Evolutionary conservation across 2,329 filamentous ascomycete species (phyloP).

Genomic region (Thermoascus crustaceus): DNA sequence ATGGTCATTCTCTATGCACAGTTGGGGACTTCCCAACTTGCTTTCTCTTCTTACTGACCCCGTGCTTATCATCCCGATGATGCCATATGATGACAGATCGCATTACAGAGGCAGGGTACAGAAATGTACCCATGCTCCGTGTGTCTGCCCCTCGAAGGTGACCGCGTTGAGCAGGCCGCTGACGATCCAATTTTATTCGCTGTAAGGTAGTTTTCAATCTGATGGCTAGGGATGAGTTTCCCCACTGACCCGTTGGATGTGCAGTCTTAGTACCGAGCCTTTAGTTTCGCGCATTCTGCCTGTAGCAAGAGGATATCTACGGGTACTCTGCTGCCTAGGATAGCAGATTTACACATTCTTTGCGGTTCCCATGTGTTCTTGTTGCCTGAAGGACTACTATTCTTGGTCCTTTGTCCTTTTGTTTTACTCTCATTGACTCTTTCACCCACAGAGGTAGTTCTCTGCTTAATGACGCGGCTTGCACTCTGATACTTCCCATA

Average conservation of each 20-base stretch:
- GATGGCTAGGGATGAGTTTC: constrained; percentile 14
- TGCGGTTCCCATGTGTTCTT: too few species aligned
- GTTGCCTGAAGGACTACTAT: too few species aligned
- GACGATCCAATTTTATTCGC: constrained; percentile 30
- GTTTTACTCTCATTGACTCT: background rate
- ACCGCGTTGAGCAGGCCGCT: constrained; percentile 27
- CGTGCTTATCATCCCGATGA: constrained; percentile 8
- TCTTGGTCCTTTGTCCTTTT: too few species aligned
- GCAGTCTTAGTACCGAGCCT: background rate
- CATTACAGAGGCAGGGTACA: constrained; percentile 21
- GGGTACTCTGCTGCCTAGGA: too few species aligned
- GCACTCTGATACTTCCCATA: too few species aligned
- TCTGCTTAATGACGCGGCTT: too few species aligned
- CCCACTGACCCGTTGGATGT: background rate
- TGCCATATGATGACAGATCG: constrained; percentile 22
- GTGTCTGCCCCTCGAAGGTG: constrained; percentile 22
- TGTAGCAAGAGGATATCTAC: too few species aligned
- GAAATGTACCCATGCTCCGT: constrained; percentile 26
- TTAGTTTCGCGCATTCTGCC: too few species aligned
- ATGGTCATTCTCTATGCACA: constrained; percentile 2
- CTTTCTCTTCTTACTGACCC: constrained; percentile 1
- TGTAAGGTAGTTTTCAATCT: constrained; percentile 39
- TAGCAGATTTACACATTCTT: too few species aligned
- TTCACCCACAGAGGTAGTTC: background rate
- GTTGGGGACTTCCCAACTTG: background rate